Conservation (phyloP, 352 stramenopile species). For the Pythium rishiriense region DNA sequence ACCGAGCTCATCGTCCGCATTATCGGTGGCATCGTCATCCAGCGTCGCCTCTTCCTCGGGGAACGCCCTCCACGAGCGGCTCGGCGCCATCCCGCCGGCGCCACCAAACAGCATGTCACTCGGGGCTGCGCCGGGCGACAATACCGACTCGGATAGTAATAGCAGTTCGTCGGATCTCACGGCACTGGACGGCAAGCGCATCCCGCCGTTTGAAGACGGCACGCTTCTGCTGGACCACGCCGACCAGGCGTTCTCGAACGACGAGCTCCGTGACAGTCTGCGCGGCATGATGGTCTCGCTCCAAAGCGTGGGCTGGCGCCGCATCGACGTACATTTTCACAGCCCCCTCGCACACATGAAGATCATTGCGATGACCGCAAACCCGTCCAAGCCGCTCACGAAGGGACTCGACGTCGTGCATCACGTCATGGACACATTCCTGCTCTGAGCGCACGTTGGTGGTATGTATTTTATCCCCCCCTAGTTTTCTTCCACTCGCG, state of each 20-base stretch:
- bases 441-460: constrained; percentile 39
- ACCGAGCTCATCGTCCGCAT: not conserved
- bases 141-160: constrained; percentile 6
- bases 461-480: too few relatives aligned
- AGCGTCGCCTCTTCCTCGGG: too few relatives aligned
- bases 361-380: constrained; percentile 80
- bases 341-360: constrained; percentile 71
- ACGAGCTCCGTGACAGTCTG: constrained; percentile 58
- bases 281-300: constrained; percentile 75
- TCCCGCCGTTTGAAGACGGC: constrained; percentile 51
- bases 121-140: not conserved
- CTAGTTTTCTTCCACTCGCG: not conserved
- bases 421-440: constrained; percentile 73
- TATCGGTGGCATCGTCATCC: not conserved
- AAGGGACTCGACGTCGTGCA: constrained; percentile 74
- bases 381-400: constrained; percentile 50
- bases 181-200: constrained; percentile 24
- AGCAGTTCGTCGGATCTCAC: not conserved
- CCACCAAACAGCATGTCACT: not conserved
- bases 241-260: constrained; percentile 64
- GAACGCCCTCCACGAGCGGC: constrained; percentile 5
- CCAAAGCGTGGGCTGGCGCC: constrained; percentile 72
- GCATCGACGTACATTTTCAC: constrained; percentile 72
- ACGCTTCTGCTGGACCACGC: constrained; percentile 68
- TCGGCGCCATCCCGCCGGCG: constrained; percentile 7